Base-by-base conservation (phyloP, 495 filamentous ascomycete genomes). In the Hyaloscypha hepaticicola region DNA sequence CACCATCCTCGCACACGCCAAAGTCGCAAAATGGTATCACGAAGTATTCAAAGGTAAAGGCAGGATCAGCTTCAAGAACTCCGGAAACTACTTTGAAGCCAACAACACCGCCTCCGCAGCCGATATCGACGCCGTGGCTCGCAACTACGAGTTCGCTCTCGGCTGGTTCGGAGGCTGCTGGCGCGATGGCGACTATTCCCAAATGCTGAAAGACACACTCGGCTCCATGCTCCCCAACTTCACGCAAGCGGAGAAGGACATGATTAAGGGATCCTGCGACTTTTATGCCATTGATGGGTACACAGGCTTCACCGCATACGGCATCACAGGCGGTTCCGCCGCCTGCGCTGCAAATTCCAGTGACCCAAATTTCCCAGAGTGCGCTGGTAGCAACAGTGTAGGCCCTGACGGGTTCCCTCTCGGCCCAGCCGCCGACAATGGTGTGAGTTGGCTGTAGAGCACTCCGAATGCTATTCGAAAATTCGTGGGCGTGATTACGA, bases 201-300 rank as follows among this genome's bases (percentile, higher is more conserved):
- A 86, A 63, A 87, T 84, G 62, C 88, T 91, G 83, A 80, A 82
- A 63, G 85, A 85, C 73, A 87, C 90, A 71, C 81, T 91, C 8
- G 88, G 88, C 26, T 76, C 86, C 69, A 79, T 88, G 2, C 79
- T 92, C 55, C 88, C 87, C 12, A 75, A 78, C 14, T 90, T 86
- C 74, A 86, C 85, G 0, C 63, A 77, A n/a, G 85, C 88, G 63
- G 89, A 91, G 65, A 74, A 82, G 9, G 83, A 83, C 1, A 31
- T 79, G 38, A 77, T 80, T 34, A 80, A 80, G 53, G 78, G 78
- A 16, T 77, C 75, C 52, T 78, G 76, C 31, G 78, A 79, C 52
- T 78, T 79, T 66, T 80, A 71, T 41, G 78, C 77, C 21, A 76
- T 77, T 27, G 78, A 80, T 33, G 72, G 49, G 38, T 79, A 75